Evolutionary conservation across 768 basidiomycete genomes (phyloP).

Genomic region (Exsudoporus frostii): DNA sequence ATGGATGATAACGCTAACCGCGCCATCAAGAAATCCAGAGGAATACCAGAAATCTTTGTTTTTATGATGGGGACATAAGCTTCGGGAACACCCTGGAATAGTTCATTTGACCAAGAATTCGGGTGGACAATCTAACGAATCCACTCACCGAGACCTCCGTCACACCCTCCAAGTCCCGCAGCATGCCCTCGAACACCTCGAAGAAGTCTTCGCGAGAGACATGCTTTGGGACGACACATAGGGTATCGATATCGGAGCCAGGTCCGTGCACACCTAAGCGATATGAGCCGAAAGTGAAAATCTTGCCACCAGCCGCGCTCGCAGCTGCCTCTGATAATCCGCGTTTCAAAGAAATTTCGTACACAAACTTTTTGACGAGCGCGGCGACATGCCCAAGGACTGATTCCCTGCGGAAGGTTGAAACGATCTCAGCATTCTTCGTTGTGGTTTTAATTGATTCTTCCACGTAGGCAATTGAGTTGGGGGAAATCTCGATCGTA

Average conservation of each 20-base stretch:
- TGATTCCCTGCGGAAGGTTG: constrained; percentile 64
- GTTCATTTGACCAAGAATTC: constrained; percentile 2
- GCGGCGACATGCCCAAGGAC: constrained; percentile 87
- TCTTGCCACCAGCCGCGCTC: constrained; percentile 91
- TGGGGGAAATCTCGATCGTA: constrained; percentile 34
- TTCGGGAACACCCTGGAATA: constrained; percentile 83
- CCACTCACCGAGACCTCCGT: constrained; percentile 83
- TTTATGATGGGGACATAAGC: constrained; percentile 97
- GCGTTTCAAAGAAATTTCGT: constrained; percentile 67
- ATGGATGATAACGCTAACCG: constrained; percentile 81
- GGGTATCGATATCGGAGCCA: constrained; percentile 95
- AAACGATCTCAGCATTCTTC: constrained; percentile 21
- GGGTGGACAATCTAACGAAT: not conserved
- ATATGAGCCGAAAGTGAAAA: constrained; percentile 98
- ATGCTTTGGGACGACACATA: constrained; percentile 96
- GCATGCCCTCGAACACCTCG: constrained; percentile 84
- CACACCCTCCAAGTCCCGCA: constrained; percentile 77
- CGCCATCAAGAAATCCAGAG: constrained; percentile 93
- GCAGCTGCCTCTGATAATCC: constrained; percentile 90
- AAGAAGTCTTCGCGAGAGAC: constrained; percentile 96
- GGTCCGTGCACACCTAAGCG: constrained; percentile 97
- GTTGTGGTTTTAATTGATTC: constrained; percentile 1
- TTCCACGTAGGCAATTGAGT: constrained; percentile 1
- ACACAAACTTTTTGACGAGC: constrained; percentile 91
- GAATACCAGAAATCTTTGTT: constrained; percentile 85